Evolutionary conservation across 2,329 filamentous ascomycete species (phyloP), one percentile per base, ranked within the genome.

Genomic region (Ophiognomonia clavigignenti-juglandacearum): DNA sequence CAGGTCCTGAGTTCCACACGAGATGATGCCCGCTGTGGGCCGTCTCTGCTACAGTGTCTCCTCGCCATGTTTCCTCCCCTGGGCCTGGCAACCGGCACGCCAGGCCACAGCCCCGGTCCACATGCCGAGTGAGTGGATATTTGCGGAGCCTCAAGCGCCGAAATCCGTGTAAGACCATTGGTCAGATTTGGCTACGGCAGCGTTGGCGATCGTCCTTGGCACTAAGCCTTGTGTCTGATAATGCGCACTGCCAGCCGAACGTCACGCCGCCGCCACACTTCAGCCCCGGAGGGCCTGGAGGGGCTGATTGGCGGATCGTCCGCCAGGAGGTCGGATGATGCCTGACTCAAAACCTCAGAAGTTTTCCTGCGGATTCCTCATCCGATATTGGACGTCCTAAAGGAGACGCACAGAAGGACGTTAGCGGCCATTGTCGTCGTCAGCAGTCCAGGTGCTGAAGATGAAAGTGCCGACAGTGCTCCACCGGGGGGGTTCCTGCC

Each of bases 1-100:
- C 42, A 27, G 13, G n/a, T n/a, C n/a, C n/a, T n/a, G n/a, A n/a
- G n/a, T n/a, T 27, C 29, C 22, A 23, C 20, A 26, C 9, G n/a
- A 20, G 20, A n/a, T 20, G 41, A 36, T 19, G 32, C 10, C 9
- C 8, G 2, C 23, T 16, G 42, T 44, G 42, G 42, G 24, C 26
- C 42, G 20, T 20, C 4, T 37, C 42, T 44, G 42, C 42, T 44
- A 44, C 42, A 16, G 29, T 13, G 16, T 34, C 42, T 29, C 38
- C 32, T 16, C 10, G 32, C 32, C 13, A 29, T 7, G 7, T 29
- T 29, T 26, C 19, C 14, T 36, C 10, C 40, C 4, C 31, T 32
- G 14, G n/a, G 31, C 20, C n/a, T 3, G 13, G n/a, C 32, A 8
- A 23, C 9, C 14, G 16, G 27, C 34, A 23, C 11, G 20, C 42